Conservation (phyloP, 495 filamentous ascomycete species). For the Letharia columbiana region DNA sequence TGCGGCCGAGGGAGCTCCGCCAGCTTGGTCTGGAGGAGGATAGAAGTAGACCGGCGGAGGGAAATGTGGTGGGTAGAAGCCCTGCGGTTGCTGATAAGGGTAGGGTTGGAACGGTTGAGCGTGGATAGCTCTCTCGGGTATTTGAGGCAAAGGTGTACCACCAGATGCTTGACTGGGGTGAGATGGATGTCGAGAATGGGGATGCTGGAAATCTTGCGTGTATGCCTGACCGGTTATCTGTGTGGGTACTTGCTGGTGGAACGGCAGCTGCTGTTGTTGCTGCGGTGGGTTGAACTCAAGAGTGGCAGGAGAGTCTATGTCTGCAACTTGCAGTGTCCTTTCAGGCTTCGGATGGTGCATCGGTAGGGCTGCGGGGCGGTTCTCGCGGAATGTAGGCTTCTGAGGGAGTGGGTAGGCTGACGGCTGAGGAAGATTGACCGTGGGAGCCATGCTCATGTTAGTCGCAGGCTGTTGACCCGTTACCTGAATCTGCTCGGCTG, state of each 20-base stretch:
- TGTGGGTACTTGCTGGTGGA: constrained; percentile 81
- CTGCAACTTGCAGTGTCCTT: constrained; percentile 87
- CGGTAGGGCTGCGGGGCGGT: constrained; percentile 61
- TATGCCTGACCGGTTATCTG: constrained; percentile 53
- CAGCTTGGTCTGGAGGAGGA: constrained; percentile 32
- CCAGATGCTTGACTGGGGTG: constrained; percentile 66
- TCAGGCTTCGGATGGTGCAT: constrained; percentile 97
- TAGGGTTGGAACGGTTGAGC: constrained; percentile 87
- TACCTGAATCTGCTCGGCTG: constrained; percentile 33
- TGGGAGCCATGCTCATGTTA: constrained; percentile 28
- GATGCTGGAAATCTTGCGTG: constrained; percentile 35
- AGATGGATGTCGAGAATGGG: constrained; percentile 62
- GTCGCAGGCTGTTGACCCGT: constrained; percentile 20
- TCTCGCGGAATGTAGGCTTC: constrained; percentile 71
- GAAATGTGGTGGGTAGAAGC: constrained; percentile 56
- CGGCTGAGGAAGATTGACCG: constrained; percentile 44
- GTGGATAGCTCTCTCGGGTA: constrained; percentile 89
- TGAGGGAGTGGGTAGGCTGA: constrained; percentile 55
- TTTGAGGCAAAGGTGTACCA: constrained; percentile 86
- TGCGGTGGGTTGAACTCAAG: constrained; percentile 62
- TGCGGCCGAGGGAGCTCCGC: constrained; percentile 45
- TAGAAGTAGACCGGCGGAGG: constrained; percentile 49
- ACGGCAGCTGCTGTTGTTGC: constrained; percentile 69
- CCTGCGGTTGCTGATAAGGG: constrained; percentile 44
- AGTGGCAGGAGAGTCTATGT: constrained; percentile 78